Percentiles rank a stretch among this genome's conserved stretches.
Evolutionary conservation across 768 basidiomycete genomes (phyloP).

Genomic region (Lactarius tabidus): DNA sequence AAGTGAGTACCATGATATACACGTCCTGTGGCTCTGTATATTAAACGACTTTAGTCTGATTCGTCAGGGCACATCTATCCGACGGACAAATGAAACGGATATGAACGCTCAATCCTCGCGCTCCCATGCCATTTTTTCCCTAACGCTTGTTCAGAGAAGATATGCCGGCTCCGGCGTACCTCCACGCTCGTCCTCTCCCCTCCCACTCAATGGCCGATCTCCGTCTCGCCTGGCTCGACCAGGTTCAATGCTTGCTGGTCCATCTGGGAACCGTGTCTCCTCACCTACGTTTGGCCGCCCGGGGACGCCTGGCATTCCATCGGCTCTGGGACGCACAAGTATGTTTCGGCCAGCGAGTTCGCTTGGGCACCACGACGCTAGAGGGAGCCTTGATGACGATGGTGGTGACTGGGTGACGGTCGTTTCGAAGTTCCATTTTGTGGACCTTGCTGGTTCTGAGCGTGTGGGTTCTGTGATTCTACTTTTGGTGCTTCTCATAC

Average conservation of each 20-base stretch:
- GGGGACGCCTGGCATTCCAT: conserved; percentile 71
- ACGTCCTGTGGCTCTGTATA: conserved; percentile 16
- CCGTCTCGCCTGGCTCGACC: conserved; percentile 76
- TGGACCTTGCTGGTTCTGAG: conserved; percentile 96
- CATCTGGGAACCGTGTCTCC: conserved; percentile 49
- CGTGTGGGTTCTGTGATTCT: conserved; percentile 49
- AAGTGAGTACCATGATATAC: conserved; percentile 48
- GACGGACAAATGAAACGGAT: conserved; percentile 94
- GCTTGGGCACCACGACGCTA: conserved; percentile 34
- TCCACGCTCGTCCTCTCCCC: conserved; percentile 72
- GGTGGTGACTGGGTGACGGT: conserved; percentile 84
- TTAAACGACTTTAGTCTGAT: conserved; percentile 57
- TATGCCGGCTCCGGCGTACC: conserved; percentile 66
- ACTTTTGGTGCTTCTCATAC: conserved; percentile 8
- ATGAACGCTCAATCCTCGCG: conserved; percentile 99
- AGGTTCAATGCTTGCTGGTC: conserved; percentile 64
- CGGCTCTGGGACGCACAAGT: conserved; percentile 67
- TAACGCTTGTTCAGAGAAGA: conserved; percentile 90
- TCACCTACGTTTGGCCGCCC: conserved; percentile 79
- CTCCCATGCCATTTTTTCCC: conserved; percentile 97
- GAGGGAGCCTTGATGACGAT: conserved; percentile 49
- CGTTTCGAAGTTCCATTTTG: conserved; percentile 96
- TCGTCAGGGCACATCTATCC: conserved; percentile 82
- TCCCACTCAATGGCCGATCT: conserved; percentile 70
- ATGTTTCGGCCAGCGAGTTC: conserved; percentile 71